A percentile compares a stretch with the other conserved stretches of the same genome.
phyloP scores from a whole-genome alignment of 2,329 filamentous ascomycete species.

The Myrmaecium sp. region DNA sequence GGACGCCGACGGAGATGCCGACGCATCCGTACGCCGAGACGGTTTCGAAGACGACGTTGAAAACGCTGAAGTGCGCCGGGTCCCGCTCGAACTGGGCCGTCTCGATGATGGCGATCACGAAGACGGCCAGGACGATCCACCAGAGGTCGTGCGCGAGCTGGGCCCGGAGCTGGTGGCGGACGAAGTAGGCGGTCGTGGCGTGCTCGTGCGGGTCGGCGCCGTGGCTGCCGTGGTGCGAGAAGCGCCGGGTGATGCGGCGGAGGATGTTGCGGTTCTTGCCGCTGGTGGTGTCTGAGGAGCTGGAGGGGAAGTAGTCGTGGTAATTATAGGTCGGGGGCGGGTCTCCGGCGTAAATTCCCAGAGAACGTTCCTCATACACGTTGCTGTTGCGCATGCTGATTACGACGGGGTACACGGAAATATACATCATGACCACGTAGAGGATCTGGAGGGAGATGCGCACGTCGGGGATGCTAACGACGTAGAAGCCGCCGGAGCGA shows the following conservation, averaged over 20 bases:
- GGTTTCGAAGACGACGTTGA: conserved; percentile 30
- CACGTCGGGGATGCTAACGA: conserved; percentile 31
- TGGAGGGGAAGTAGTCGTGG: conserved; percentile 1
- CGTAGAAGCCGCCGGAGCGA: conserved; percentile 31
- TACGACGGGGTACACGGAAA: conserved; percentile 42
- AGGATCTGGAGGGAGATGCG: conserved; percentile 40
- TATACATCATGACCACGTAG: conserved; percentile 50
- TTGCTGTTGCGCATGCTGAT: conserved; percentile 43
- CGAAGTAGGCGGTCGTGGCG: conserved; percentile 18
- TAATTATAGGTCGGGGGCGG: conserved; percentile 6
- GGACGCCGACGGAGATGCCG: conserved; percentile 29
- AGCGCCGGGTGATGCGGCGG: conserved; percentile 5
- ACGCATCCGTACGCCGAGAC: conserved; percentile 23
- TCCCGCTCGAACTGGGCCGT: conserved; percentile 16
- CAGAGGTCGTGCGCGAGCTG: conserved; percentile 31
- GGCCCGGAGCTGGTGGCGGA: conserved; percentile 26
- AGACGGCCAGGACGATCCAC: conserved; percentile 27
- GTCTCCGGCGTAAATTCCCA: conserved; percentile 39
- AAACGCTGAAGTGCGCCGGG: conserved; percentile 22
- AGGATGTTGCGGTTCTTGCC: conserved; percentile 2
- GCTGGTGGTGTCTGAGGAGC: neutral
- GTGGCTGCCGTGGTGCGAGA: neutral
- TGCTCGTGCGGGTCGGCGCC: conserved; percentile 7
- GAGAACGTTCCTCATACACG: conserved; percentile 43
- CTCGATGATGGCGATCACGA: conserved; percentile 30